These are phyloP conservation scores for Camellia japonica DNA, from an alignment of 148 eudicot species.

Conservation along the genomic window DNA sequence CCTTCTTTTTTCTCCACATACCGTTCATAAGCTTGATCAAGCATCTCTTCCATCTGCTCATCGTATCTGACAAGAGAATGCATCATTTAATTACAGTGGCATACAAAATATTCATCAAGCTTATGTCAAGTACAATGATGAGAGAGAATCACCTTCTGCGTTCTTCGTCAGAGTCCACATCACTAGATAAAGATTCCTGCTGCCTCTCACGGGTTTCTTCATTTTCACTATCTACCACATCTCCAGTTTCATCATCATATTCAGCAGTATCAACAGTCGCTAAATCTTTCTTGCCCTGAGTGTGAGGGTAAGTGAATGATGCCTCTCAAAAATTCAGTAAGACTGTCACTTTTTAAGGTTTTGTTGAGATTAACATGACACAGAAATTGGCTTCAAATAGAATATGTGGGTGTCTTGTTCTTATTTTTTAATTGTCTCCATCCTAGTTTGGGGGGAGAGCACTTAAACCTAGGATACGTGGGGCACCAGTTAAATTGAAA, in stretches of 20 bases:
- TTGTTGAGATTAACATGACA: background rate
- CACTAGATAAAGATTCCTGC: conserved; percentile 40
- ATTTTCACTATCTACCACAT: conserved; percentile 45
- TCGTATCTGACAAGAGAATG: conserved; percentile 50
- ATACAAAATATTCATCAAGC: background rate
- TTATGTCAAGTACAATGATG: background rate
- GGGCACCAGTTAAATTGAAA: background rate
- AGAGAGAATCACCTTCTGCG: conserved; percentile 43
- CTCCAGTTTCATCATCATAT: conserved; percentile 54
- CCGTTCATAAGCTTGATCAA: conserved; percentile 77
- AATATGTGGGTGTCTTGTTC: background rate
- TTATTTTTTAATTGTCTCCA: background rate
- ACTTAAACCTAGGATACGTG: background rate
- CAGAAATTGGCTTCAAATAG: background rate
- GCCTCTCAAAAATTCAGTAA: conserved; percentile 2
- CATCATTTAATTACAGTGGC: background rate
- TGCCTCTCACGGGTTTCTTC: conserved; percentile 40
- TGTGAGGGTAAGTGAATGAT: background rate
- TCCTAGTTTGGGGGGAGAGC: background rate
- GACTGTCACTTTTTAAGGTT: too few species aligned
- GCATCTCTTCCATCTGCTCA: conserved; percentile 55
- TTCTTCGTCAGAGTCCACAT: conserved; percentile 82
- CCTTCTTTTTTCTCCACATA: conserved; percentile 64
- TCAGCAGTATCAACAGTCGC: conserved; percentile 74
- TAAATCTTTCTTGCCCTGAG: conserved; percentile 76